These are phyloP conservation scores for Lentinula sp. DNA, from an alignment of 768 basidiomycete genomes.

Conservation along the genomic window DNA sequence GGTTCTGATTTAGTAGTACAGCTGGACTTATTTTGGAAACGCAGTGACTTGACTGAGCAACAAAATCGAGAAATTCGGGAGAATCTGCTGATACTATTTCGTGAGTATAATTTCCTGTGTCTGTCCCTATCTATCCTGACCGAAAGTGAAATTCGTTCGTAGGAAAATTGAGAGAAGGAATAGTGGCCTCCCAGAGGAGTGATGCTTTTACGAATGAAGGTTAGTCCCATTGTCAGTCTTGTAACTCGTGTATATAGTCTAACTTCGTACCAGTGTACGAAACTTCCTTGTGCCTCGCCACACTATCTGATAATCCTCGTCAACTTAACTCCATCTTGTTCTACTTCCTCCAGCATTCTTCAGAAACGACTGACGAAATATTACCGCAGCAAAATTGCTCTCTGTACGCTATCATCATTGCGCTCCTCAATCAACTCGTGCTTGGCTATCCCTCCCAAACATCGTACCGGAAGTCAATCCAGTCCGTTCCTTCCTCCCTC, in stretches of 20 bases:
- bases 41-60: conserved; percentile 24
- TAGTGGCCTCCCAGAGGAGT: conserved; percentile 50
- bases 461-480: conserved; percentile 41
- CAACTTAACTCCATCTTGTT: conserved; percentile 61
- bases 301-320: conserved; percentile 52
- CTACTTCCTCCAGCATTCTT: conserved; percentile 48
- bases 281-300: conserved; percentile 61
- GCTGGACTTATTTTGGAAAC: conserved; percentile 43
- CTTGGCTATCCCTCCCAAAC: conserved; percentile 60
- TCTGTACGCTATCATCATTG: conserved; percentile 33
- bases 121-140: background rate
- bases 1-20: conserved; percentile 16
- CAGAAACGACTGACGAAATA: conserved; percentile 21
- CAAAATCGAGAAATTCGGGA: conserved; percentile 44
- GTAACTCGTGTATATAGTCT: background rate
- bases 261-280: conserved; percentile 50
- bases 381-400: conserved; percentile 13
- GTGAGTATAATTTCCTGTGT: conserved; percentile 32
- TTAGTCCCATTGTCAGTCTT: conserved; percentile 15
- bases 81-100: conserved; percentile 68
- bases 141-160: background rate
- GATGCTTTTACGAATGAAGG: conserved; percentile 69
- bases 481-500: conserved; percentile 31
- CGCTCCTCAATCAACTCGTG: conserved; percentile 54
- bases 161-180: conserved; percentile 78